Evolutionary conservation across 2,329 filamentous ascomycete species (phyloP).

Genomic region (Colletotrichum salicis): DNA sequence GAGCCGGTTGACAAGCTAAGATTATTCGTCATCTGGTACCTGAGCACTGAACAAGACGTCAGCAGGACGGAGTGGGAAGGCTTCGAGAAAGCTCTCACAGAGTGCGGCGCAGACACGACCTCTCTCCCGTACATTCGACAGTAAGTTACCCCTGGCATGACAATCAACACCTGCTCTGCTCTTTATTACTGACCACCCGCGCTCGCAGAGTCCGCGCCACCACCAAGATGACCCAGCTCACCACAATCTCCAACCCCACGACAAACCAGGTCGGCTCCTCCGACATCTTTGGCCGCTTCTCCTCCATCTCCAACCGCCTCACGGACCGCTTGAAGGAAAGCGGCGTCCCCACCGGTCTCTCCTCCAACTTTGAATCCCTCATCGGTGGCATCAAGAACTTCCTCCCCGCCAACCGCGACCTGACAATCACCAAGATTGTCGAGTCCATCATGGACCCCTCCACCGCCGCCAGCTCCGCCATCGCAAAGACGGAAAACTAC

Average conservation of each 20-base stretch:
- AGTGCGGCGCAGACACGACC: constrained; percentile 79
- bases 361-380: constrained; percentile 89
- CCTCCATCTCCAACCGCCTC: constrained; percentile 87
- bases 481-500: constrained; percentile 96
- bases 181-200: constrained; percentile 39
- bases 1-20: constrained; percentile 90
- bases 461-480: constrained; percentile 87
- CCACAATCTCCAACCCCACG: constrained; percentile 83
- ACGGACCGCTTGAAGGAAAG: constrained; percentile 95
- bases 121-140: constrained; percentile 88
- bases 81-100: constrained; percentile 85
- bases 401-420: constrained; percentile 92
- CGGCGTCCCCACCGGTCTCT: constrained; percentile 74
- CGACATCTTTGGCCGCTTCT: constrained; percentile 93
- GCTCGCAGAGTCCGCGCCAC: constrained; percentile 81
- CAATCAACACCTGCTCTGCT: too few species aligned
- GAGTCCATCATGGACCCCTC: constrained; percentile 98
- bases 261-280: constrained; percentile 71
- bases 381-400: constrained; percentile 98
- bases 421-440: constrained; percentile 97
- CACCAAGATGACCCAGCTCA: constrained; percentile 98
- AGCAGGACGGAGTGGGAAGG: constrained; percentile 83
- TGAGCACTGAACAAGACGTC: constrained; percentile 92
- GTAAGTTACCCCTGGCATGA: constrained; percentile 57
- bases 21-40: constrained; percentile 95